Conservation (phyloP, 306 rosid genomes). For the Citrullus colocynthis region DNA sequence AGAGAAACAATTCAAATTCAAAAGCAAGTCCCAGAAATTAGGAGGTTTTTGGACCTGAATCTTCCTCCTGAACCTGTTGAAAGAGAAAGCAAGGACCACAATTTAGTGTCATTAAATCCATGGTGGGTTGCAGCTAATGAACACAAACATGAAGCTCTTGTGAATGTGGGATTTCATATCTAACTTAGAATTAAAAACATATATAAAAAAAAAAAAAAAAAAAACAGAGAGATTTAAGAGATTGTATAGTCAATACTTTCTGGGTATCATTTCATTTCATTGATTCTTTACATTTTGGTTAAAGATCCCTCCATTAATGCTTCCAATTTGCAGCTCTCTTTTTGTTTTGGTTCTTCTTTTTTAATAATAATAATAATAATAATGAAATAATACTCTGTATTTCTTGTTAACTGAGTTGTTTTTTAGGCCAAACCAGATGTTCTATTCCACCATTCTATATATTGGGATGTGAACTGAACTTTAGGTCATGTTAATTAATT, state of each 20-base stretch:
- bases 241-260: constrained; percentile 37
- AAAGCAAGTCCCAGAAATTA: constrained; percentile 3
- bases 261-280: constrained; percentile 42
- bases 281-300: constrained; percentile 51
- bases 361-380: neutral
- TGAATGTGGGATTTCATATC: constrained; percentile 12
- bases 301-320: constrained; percentile 13
- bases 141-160: constrained; percentile 20
- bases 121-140: constrained; percentile 28
- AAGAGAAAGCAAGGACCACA: constrained; percentile 20
- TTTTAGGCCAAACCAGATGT: too few relatives aligned
- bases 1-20: neutral
- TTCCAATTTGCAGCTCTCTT: constrained; percentile 8
- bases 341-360: neutral
- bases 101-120: constrained; percentile 13
- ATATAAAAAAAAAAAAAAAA: too few relatives aligned
- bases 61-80: constrained; percentile 21
- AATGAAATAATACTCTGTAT: neutral
- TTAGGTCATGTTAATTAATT: too few relatives aligned
- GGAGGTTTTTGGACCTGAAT: constrained; percentile 11
- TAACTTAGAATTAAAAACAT: neutral
- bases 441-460: too few relatives aligned
- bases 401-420: too few relatives aligned
- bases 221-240: constrained; percentile 8
- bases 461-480: too few relatives aligned